Conservation (phyloP, 306 rosid species). For the Lupinus albus region DNA sequence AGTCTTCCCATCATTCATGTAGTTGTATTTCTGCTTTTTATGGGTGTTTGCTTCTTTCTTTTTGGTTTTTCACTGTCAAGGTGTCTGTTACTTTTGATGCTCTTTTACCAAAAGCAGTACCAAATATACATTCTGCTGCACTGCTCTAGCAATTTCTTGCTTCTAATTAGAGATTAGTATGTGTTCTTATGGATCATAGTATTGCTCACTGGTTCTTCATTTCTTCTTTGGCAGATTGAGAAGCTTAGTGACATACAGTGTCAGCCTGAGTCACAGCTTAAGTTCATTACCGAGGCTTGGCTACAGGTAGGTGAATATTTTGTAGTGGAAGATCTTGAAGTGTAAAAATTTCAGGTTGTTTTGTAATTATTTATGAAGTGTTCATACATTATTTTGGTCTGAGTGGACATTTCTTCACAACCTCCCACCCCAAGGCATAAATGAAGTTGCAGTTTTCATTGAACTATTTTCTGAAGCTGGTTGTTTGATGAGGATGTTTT, state of each 20-base stretch:
- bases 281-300: slow-evolving; percentile 98
- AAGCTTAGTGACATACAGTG: slow-evolving; percentile 91
- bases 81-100: neutral
- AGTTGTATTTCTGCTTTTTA: neutral
- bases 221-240: slow-evolving; percentile 61
- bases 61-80: slow-evolving; percentile 7
- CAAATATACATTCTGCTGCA: neutral
- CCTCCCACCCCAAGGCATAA: neutral
- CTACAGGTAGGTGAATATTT: slow-evolving; percentile 66
- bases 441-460: slow-evolving; percentile 16
- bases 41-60: neutral
- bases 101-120: neutral
- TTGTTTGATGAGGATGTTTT: slow-evolving; percentile 3
- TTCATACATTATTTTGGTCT: neutral
- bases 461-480: slow-evolving; percentile 25
- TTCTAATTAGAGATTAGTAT: slow-evolving; percentile 15
- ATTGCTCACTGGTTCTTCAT: slow-evolving; percentile 2
- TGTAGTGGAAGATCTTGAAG: neutral
- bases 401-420: slow-evolving; percentile 17
- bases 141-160: slow-evolving; percentile 1
- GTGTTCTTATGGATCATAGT: slow-evolving; percentile 18
- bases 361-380: neutral
- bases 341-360: slow-evolving; percentile 1
- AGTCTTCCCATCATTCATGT: slow-evolving; percentile 18
- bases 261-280: slow-evolving; percentile 97